Base-by-base conservation (phyloP, 2,329 filamentous ascomycete species). In the Xenoacremonium recifei region DNA sequence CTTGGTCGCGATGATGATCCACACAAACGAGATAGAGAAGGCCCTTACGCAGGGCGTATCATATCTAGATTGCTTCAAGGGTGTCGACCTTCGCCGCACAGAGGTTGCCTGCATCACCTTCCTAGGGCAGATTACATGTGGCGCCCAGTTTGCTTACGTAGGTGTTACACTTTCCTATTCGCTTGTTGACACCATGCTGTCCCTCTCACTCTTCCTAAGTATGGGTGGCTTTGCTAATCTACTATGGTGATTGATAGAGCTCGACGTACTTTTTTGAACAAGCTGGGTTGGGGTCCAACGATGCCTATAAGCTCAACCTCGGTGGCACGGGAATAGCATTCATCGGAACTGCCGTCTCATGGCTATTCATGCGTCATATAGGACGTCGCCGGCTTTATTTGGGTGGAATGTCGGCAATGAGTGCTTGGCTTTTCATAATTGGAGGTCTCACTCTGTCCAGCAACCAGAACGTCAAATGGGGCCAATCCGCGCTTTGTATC, bases 1-100 rank as follows among this genome's bases (percentile, higher is more conserved):
- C n/a, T 31, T 11, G 29, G 23, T 75, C 12, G 63, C 69, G 6
- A 63, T 70, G 63, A 71, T 74, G 53, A 52, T 64, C 4, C 62
- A 71, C 37, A 75, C 71, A 1, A 55, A 57, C 18, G 42, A 47
- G 2, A 40, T 49, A 6, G 55, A 60, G 29, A 42, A 64, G 37
- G 45, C n/a, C 7, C 6, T 11, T 15, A 15, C 17, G 7, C 7
- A 15, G 17, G 6, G 12, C 7, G 17, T 15, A n/a, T 31, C 29
- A 15, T 43, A 39, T 16, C 27, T 15, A 21, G 36, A 43, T 21
- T 43, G 36, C 30, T 43, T 43, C 35, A 30, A 31, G 5, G 30
- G 35, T 18, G 13, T 23, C 5, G 36, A 43, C 4, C 21, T 35
- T 6, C 30, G 41, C 17, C 32, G 41, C n/a, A 44, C 41, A 4